These are phyloP conservation scores for Nannochloropsis gaditana DNA, from an alignment of 108 stramenopile genomes.

Conservation along the genomic window DNA sequence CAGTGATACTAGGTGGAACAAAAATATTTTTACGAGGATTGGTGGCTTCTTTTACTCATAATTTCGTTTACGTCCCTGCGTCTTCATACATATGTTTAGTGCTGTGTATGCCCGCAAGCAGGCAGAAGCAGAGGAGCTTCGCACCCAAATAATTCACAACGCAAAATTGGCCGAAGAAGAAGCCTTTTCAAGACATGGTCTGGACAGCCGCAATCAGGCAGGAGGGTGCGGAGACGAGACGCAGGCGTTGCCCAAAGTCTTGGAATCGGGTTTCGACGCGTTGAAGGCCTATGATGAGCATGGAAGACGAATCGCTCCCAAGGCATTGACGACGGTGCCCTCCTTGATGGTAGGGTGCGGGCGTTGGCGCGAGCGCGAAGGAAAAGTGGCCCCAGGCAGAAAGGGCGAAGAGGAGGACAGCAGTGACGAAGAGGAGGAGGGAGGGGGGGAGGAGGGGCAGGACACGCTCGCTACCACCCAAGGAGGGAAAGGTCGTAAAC, in stretches of 20 bases:
- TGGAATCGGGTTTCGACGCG: neutral
- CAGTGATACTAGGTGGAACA: too few species aligned
- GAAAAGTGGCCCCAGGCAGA: neutral
- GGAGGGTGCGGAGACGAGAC: neutral
- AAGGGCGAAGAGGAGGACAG: neutral
- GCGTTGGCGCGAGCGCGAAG: neutral
- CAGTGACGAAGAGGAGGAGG: slow-evolving; percentile 8
- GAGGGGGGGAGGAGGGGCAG: neutral
- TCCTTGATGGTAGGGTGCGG: neutral
- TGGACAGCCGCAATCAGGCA: neutral
- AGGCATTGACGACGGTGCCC: neutral
- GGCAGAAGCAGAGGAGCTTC: slow-evolving; percentile 10
- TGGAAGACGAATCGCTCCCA: neutral
- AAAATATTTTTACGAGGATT: too few species aligned
- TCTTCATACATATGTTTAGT: neutral
- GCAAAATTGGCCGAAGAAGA: neutral
- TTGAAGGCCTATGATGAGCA: neutral
- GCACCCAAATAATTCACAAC: neutral
- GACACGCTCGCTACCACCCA: neutral
- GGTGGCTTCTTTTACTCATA: neutral
- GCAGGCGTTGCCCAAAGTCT: neutral
- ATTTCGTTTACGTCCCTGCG: neutral
- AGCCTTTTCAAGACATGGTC: neutral
- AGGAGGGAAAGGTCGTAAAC: neutral
- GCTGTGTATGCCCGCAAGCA: slow-evolving; percentile 17